Conservation (phyloP, 192 early-diverging fungal species). For the Haplosporangium gracile region DNA sequence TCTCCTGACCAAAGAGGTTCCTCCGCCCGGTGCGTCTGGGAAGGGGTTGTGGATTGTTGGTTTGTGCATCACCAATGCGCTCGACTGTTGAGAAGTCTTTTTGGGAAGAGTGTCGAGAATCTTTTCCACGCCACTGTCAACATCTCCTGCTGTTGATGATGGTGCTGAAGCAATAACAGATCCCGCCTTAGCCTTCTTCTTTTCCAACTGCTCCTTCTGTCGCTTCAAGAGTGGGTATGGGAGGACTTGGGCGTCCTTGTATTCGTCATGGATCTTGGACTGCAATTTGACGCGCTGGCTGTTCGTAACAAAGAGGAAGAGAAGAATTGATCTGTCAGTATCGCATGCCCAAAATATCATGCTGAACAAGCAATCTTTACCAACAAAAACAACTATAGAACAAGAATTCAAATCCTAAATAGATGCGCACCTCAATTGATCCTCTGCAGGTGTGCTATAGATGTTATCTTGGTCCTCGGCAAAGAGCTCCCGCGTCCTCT, state of each 20-base stretch:
- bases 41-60: constrained; percentile 57
- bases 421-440: constrained; percentile 28
- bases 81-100: constrained; percentile 39
- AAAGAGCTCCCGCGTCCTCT: constrained; percentile 48
- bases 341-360: too few relatives aligned
- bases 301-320: neutral
- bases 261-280: constrained; percentile 84
- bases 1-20: constrained; percentile 66
- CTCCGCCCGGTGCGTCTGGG: constrained; percentile 58
- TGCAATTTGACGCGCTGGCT: constrained; percentile 78
- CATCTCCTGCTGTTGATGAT: constrained; percentile 37
- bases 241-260: constrained; percentile 70
- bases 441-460: constrained; percentile 20
- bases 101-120: constrained; percentile 61
- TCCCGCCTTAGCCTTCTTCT: constrained; percentile 54
- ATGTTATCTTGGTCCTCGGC: constrained; percentile 44
- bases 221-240: constrained; percentile 71
- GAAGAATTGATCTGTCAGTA: neutral
- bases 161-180: constrained; percentile 20
- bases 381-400: neutral
- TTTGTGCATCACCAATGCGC: constrained; percentile 52
- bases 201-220: constrained; percentile 62
- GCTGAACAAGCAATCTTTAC: neutral
- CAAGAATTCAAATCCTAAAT: too few relatives aligned
- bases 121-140: constrained; percentile 59